These are phyloP conservation scores for Colletotrichum magnum DNA, from an alignment of 2,329 filamentous ascomycete genomes.

Conservation along the genomic window DNA sequence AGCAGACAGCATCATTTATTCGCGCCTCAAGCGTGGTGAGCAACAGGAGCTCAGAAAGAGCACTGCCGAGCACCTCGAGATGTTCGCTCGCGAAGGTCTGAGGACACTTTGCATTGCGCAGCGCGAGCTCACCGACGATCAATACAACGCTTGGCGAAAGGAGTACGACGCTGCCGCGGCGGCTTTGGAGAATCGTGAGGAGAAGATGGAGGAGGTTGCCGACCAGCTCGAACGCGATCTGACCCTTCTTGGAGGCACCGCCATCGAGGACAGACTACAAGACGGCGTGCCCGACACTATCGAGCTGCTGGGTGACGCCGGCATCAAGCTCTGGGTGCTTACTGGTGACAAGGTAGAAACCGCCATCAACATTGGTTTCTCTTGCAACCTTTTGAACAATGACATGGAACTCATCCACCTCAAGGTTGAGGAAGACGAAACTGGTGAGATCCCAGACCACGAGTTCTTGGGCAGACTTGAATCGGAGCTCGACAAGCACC, in stretches of 20 bases:
- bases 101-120: constrained; percentile 95
- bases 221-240: constrained; percentile 93
- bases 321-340: constrained; percentile 98
- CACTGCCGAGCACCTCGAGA: constrained; percentile 94
- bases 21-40: constrained; percentile 85
- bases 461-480: constrained; percentile 72
- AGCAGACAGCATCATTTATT: constrained; percentile 97
- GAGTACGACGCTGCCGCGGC: constrained; percentile 90
- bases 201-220: constrained; percentile 91
- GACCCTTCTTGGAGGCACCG: constrained; percentile 90
- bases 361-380: constrained; percentile 99
- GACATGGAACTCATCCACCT: constrained; percentile 97
- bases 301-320: constrained; percentile 88
- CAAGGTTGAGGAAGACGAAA: constrained; percentile 83
- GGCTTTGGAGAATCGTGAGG: constrained; percentile 87
- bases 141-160: constrained; percentile 88
- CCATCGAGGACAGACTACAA: constrained; percentile 96
- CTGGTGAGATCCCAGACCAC: constrained; percentile 62
- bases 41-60: constrained; percentile 85
- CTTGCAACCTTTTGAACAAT: constrained; percentile 96
- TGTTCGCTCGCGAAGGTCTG: constrained; percentile 96
- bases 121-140: constrained; percentile 82
- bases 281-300: constrained; percentile 98
- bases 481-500: constrained; percentile 79
- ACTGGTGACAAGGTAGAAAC: constrained; percentile 99